Base-by-base conservation (phyloP, 805 yeast genomes). In the Zygosaccharomyces kombuchaensis region DNA sequence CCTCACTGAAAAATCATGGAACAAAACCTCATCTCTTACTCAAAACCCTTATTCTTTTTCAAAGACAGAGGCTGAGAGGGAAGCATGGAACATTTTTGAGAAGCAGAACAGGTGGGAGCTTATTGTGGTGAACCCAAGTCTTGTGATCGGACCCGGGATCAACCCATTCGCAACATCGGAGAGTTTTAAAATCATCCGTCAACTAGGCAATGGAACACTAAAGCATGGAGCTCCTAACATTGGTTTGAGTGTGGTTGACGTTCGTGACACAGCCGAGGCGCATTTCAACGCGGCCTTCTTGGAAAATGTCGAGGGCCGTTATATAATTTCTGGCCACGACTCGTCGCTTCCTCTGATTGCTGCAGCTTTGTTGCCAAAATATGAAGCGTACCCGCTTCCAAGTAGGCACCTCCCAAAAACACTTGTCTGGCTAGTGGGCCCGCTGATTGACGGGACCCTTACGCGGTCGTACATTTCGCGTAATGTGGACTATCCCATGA, bases 181-280 rank as follows among this genome's bases (percentile, higher is more conserved):
- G n/a, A 29, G 32, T 29, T 29, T 29, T n/a, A 29, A 29, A 3
- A 29, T 29, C 16, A 7, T 29, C n/a, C 32, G 16, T 16, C n/a
- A 35, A 19, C 2, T 35, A 22, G 39, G 25, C 2, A 16, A 35
- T 35, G 39, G 25, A 22, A 22, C 27, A 13, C 7, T 35, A 9
- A 23, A 35, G 17, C 7, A 6, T 4, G 27, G 25, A 3, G 27
- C n/a, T 5, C 39, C 39, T 6, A 19, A 19, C 6, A 25, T 64
- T 60, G 19, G 56, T 65, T 76, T 78, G 6, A 80, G 76, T 53
- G 59, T 72, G 16, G 51, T 59, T 25, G 81, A 78, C 56, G 82
- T 78, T 9, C 67, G 82, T 50, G 83, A 80, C 53, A 79, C 74
- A 27, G 81, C 82, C 6, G 54, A 52, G 39, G 78, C 80, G 5